Evolutionary conservation across 2,329 filamentous ascomycete genomes (phyloP), one percentile per base, ranked within the genome.

Genomic region (Aulographum hederae): DNA sequence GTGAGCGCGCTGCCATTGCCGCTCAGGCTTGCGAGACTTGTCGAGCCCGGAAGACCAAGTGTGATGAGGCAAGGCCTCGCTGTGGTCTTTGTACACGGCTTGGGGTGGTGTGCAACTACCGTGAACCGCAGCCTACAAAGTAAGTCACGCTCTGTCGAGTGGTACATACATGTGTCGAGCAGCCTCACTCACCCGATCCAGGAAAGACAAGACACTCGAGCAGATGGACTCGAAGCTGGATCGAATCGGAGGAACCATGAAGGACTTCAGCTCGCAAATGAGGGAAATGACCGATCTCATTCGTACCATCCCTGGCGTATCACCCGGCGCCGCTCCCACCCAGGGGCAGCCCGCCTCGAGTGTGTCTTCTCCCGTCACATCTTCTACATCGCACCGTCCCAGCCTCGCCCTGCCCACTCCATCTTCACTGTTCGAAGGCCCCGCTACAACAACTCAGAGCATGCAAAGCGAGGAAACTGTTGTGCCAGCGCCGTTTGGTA

Each of bases 71-170:
- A 42, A 56, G 68, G 34, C 70, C 70, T 13, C 69, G 67, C 47
- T 76, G 71, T 45, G 56, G 64, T 34, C 63, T 66, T 12, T 76
- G 70, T 46, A 54, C 61, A 36, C 60, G 63, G 38, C 61, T 70
- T 42, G 60, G 64, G 42, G 57, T 69, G 37, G 62, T 67, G 25
- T 76, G 71, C 46, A 57, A 58, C 38, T 75, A 75, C 45, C 56
- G 67, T 40, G 67, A 71, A 39, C 65, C 67, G 17, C 61, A 64
- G 41, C 67, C 68, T 21, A 74, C 69, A 32, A 74, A 73, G 68
- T 72, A 59, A 53, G 65, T 58, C 12, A 14, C 11, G 20, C 18
- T 13, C 15, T 28, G 26, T 17, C 26, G 28, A 26, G 31, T 33
- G 26, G 32, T 33, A 67, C 45, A 64, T 63, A 43, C 58, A 67